Percentiles rank a stretch among this genome's conserved stretches.
phyloP scores from a whole-genome alignment of 176 grass and related monocot species.

The Dendrocalamus sinicus region DNA sequence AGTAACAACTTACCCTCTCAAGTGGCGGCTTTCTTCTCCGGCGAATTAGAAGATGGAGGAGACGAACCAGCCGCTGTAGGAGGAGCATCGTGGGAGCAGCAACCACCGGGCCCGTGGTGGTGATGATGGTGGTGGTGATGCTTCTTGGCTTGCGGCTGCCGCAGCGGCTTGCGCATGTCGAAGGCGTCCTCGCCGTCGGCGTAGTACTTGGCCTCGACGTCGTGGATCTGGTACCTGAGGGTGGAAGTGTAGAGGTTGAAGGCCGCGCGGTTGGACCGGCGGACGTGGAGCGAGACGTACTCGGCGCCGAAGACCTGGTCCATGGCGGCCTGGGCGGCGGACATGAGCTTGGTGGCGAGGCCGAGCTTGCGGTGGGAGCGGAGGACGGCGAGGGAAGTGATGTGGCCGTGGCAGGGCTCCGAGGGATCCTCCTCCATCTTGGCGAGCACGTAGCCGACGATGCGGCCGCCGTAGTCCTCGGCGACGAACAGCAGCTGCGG shows the following conservation, averaged over 20 bases:
- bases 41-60: conserved; percentile 26
- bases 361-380: conserved; percentile 96
- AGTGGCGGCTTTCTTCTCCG: conserved; percentile 48
- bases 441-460: conserved; percentile 98
- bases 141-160: conserved; percentile 56
- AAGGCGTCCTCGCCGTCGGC: conserved; percentile 88
- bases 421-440: conserved; percentile 99
- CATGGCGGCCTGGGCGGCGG: conserved; percentile 92
- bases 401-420: conserved; percentile 97
- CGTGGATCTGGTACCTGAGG: conserved; percentile 84
- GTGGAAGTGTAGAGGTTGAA: conserved; percentile 90
- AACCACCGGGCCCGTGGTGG: conserved; percentile 60
- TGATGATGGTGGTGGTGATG: conserved; percentile 65
- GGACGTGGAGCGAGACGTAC: conserved; percentile 96
- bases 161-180: conserved; percentile 71
- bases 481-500: conserved; percentile 98
- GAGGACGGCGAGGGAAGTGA: conserved; percentile 99
- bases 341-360: conserved; percentile 97
- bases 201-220: conserved; percentile 91
- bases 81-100: conserved; percentile 64
- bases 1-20: conserved; percentile 36
- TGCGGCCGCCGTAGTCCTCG: conserved; percentile 91
- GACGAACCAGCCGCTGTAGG: conserved; percentile 32
- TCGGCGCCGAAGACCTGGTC: conserved; percentile 90
- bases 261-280: conserved; percentile 85